These are phyloP conservation scores for Solanum medicagineum DNA, from an alignment of 257 asterid genomes.

Conservation along the genomic window DNA sequence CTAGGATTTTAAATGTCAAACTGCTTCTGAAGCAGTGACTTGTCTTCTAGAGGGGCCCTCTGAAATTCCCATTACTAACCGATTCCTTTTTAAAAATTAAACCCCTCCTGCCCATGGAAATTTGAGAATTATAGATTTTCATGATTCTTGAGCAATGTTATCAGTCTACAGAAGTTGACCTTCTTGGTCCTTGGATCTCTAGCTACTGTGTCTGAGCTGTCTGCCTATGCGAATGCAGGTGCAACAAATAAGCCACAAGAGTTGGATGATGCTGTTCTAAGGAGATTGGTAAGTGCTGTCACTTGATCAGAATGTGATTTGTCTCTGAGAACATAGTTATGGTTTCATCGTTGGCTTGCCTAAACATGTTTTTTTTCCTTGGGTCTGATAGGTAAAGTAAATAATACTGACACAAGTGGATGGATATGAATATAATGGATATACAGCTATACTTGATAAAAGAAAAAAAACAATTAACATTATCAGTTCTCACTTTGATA, in stretches of 20 bases:
- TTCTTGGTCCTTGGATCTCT: neutral
- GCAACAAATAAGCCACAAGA: conserved; percentile 99
- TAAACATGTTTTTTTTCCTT: neutral
- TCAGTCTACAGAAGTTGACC: neutral
- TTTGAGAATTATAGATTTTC: neutral
- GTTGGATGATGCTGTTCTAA: conserved; percentile 95
- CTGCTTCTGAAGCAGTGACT: neutral
- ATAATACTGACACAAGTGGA: neutral
- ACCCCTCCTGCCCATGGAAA: neutral
- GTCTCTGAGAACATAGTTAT: neutral
- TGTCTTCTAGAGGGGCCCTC: neutral
- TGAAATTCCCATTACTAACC: no score
- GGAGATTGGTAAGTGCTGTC: conserved; percentile 82
- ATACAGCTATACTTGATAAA: neutral
- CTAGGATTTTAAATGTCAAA: neutral
- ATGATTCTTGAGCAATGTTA: neutral
- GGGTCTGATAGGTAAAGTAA: neutral
- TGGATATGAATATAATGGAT: neutral
- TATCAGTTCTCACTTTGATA: neutral
- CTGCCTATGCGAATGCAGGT: conserved; percentile 45
- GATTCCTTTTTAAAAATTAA: neutral
- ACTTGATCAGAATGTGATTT: neutral
- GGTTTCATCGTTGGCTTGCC: neutral
- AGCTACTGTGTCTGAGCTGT: neutral
- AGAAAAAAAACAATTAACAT: neutral